These are phyloP conservation scores for Nakataea oryzae DNA, from an alignment of 2,329 filamentous ascomycete species.

Conservation along the genomic window DNA sequence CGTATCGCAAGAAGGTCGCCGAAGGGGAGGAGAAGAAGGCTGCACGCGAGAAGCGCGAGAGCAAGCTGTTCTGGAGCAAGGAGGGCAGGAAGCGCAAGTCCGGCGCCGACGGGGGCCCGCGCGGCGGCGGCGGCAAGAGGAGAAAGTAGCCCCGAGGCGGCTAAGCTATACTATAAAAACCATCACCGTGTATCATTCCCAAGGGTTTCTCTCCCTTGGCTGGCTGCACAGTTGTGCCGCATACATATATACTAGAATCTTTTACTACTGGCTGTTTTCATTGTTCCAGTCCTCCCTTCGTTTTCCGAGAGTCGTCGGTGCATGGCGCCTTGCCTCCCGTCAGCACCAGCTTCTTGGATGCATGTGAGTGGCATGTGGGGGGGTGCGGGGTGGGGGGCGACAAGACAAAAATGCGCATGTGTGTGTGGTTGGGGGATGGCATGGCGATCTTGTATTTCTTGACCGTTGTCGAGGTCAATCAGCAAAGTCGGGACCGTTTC, in stretches of 20 bases:
- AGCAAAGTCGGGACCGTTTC: not conserved
- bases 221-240: not conserved
- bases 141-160: conserved; percentile 13
- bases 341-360: not conserved
- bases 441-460: not conserved
- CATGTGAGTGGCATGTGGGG: too few species aligned
- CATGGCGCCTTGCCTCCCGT: not conserved
- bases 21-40: conserved; percentile 77
- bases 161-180: not conserved
- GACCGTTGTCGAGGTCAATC: not conserved
- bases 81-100: conserved; percentile 65
- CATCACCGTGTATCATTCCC: not conserved
- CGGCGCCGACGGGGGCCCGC: conserved; percentile 22
- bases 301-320: not conserved
- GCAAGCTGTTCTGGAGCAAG: conserved; percentile 82
- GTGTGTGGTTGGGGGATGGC: too few species aligned
- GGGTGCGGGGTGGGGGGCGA: too few species aligned
- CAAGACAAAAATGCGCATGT: too few species aligned
- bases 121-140: conserved; percentile 25
- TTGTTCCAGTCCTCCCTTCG: too few species aligned
- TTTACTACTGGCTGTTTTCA: not conserved
- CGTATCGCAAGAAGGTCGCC: conserved; percentile 73
- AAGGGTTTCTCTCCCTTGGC: not conserved
- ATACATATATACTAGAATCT: not conserved
- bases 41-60: conserved; percentile 80